phyloP scores from a whole-genome alignment of 257 asterid genomes.

The Nicotiana tomentosiformis region DNA sequence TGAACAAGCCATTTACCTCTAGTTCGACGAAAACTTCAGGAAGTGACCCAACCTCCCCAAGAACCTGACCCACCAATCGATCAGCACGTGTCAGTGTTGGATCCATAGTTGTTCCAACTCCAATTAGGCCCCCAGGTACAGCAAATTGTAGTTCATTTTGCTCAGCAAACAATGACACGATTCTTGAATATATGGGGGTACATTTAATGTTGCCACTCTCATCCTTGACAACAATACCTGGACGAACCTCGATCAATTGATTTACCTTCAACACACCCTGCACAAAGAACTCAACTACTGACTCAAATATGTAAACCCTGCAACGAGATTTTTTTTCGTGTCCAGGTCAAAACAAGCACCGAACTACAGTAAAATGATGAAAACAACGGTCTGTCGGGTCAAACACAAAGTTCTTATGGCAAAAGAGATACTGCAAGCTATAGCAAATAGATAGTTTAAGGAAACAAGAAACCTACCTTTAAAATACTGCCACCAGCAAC shows the following conservation, averaged over 20 bases:
- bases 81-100: conserved; percentile 99
- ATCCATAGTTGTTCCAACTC: conserved; percentile 99
- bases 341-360: background rate
- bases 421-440: background rate
- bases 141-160: conserved; percentile 95
- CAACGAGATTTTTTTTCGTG: background rate
- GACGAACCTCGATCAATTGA: conserved; percentile 93
- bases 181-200: conserved; percentile 92
- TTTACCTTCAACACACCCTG: conserved; percentile 96
- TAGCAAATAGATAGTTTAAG: background rate
- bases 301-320: background rate
- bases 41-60: conserved; percentile 96
- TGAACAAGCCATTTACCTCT: conserved; percentile 47
- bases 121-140: conserved; percentile 98
- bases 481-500: conserved; percentile 99
- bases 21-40: conserved; percentile 86
- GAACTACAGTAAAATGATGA: background rate
- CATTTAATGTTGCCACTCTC: conserved; percentile 81
- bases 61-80: conserved; percentile 97
- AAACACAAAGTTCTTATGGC: background rate
- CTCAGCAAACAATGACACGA: conserved; percentile 86
- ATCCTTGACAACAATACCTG: conserved; percentile 93
- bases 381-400: background rate
- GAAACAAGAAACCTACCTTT: conserved; percentile 42
- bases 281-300: conserved; percentile 18